Percentiles rank a stretch among this genome's conserved stretches.
Evolutionary conservation across 2,329 filamentous ascomycete genomes (phyloP).

Genomic region (Sodiomyces alkalinus): DNA sequence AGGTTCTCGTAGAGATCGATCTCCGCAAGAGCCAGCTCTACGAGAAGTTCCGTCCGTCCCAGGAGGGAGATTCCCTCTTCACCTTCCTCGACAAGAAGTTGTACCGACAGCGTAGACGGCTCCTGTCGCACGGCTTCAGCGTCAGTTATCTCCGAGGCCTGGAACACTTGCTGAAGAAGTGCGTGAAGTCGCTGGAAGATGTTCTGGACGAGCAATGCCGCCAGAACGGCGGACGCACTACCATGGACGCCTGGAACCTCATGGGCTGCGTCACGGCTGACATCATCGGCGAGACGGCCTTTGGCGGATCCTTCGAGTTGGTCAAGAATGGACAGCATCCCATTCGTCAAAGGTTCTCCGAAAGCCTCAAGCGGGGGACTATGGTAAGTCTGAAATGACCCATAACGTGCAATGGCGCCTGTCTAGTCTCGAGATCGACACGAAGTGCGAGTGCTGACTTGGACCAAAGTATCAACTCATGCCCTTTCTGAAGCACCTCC

Average conservation of each 20-base stretch:
- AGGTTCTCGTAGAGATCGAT: conserved; percentile 1
- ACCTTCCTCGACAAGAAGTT: conserved; percentile 1
- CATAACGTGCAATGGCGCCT: no score
- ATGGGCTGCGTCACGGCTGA: neutral
- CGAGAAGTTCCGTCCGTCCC: conserved; percentile 2
- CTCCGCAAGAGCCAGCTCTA: conserved; percentile 3
- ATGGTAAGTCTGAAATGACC: conserved; percentile 2
- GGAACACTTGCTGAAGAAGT: conserved; percentile 1
- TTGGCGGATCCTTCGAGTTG: conserved; percentile 1
- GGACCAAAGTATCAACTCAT: conserved; percentile 2
- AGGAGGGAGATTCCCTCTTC: conserved; percentile 1
- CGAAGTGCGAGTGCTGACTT: neutral
- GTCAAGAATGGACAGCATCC: conserved; percentile 3
- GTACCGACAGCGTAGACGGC: conserved; percentile 2
- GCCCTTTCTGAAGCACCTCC: conserved; percentile 1
- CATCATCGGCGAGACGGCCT: conserved; percentile 2
- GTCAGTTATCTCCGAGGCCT: conserved; percentile 2
- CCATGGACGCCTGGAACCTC: conserved; percentile 1
- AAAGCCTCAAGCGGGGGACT: neutral
- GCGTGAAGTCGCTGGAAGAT: conserved; percentile 1
- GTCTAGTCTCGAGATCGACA: no score
- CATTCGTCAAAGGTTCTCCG: conserved; percentile 1
- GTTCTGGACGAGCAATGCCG: conserved; percentile 1
- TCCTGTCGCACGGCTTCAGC: conserved; percentile 2
- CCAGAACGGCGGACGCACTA: neutral